Base-by-base conservation (phyloP, 331 rosid species). In the Telfairia occidentalis region DNA sequence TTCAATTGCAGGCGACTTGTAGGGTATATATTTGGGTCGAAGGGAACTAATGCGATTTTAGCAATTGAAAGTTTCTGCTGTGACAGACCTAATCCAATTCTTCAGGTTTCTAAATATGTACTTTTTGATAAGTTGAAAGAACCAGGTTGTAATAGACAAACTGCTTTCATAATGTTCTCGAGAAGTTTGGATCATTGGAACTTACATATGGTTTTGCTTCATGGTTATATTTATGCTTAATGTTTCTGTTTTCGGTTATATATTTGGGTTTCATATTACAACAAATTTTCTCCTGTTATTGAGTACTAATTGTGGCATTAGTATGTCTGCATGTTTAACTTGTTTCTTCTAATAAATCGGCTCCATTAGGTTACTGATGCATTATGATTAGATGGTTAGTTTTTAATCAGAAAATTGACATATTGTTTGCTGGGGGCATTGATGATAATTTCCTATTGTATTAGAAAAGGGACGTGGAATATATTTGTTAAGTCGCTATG, bases 61-160 rank as follows among this genome's bases (percentile, higher is more conserved):
- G 87, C 92, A 1, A 81, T 86, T 0, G 98, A 95, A 80, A 71
- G 81, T 84, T 90, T 82, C 74, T 95, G 93, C 85, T 95, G 98
- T 72, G 96, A 95, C 78, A 87, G 96, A 74, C 98, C 97, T 55
- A 95, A 95, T 87, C 98, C 96, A 52, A 75, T 82, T 77, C 82
- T 95, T 21, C 98, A 95, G 98, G 98, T 91, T 55, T 61, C 12
- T 42, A 19, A 48, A 11, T 49, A 24, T 71, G 2, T 71, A 28
- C 40, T 21, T 46, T 8, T 29, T 71, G 40, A 45, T 24, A 15
- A 71, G 35, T 26, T 45, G 32, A 26, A 18, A 26, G 57, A 24
- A 49, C 29, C 26, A 5, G 19, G 37, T 37, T 45, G 43, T 70
- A 70, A 45, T 40, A 59, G 40, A 13, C 42, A 59, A 35, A 37